Percentiles rank a stretch among this genome's conserved stretches.
Conservation (phyloP, 164 flowering plant species). For the Akebia trifoliata region DNA sequence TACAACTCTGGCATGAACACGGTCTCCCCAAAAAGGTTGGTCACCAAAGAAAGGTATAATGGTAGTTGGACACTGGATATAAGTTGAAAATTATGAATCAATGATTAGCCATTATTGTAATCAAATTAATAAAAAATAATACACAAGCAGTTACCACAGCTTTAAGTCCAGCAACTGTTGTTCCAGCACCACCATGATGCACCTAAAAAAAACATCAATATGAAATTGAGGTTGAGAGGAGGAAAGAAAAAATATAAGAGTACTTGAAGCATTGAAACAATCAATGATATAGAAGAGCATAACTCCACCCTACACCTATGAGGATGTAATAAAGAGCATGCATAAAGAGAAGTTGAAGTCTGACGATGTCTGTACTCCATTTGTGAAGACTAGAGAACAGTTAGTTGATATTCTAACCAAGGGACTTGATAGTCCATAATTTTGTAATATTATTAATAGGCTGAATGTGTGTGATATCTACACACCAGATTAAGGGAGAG, state of each 20-base stretch:
- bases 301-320: too few species aligned
- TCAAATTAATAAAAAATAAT: not conserved
- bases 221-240: not conserved
- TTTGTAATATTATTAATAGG: too few species aligned
- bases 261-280: too few species aligned
- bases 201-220: slow-evolving; percentile 42
- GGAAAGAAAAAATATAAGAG: not conserved
- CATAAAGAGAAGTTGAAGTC: too few species aligned
- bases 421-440: too few species aligned
- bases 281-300: too few species aligned
- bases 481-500: too few species aligned
- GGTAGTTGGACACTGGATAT: slow-evolving; percentile 82
- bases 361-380: too few species aligned
- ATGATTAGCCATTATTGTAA: not conserved
- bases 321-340: too few species aligned
- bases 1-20: slow-evolving; percentile 90
- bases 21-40: slow-evolving; percentile 98
- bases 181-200: slow-evolving; percentile 99
- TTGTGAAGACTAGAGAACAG: too few species aligned
- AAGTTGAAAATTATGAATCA: slow-evolving; percentile 1
- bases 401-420: too few species aligned
- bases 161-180: slow-evolving; percentile 95
- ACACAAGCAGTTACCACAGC: slow-evolving; percentile 58
- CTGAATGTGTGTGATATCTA: too few species aligned
- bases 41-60: slow-evolving; percentile 97